These are phyloP conservation scores for Pichia manshurica DNA, from an alignment of 805 yeast species.

Conservation along the genomic window DNA sequence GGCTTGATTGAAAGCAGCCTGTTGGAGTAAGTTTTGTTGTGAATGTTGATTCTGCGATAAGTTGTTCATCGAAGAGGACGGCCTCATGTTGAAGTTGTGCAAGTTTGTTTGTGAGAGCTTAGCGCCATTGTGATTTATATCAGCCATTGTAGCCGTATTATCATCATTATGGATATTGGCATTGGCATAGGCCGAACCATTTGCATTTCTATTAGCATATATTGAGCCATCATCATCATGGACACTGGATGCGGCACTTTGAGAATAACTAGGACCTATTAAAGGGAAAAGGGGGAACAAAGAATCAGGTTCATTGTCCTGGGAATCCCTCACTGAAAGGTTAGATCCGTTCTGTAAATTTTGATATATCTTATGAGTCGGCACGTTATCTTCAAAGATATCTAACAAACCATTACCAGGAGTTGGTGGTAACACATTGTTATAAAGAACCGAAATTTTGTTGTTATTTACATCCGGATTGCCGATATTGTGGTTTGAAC, in stretches of 20 bases:
- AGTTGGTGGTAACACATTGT: slow-evolving; percentile 20
- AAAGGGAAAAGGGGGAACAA: slow-evolving; percentile 30
- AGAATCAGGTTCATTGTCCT: slow-evolving; percentile 25
- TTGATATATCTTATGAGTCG: slow-evolving; percentile 5
- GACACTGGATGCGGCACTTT: slow-evolving; percentile 4
- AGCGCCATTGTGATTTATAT: not conserved
- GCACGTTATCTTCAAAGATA: slow-evolving; percentile 21
- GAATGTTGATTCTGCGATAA: not conserved
- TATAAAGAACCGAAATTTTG: slow-evolving; percentile 7
- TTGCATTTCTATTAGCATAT: not conserved
- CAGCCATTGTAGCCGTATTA: slow-evolving; percentile 3
- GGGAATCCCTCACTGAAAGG: slow-evolving; percentile 16
- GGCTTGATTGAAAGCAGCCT: slow-evolving; percentile 9
- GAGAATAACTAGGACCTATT: slow-evolving; percentile 27
- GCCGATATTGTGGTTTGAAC: not conserved
- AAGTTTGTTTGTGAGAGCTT: slow-evolving; percentile 22
- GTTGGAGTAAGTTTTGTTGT: slow-evolving; percentile 10
- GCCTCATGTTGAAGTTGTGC: slow-evolving; percentile 15
- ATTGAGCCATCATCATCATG: not conserved
- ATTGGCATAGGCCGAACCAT: not conserved
- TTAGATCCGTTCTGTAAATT: slow-evolving; percentile 12
- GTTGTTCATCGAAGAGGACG: not conserved
- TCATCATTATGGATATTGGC: not conserved
- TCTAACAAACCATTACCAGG: slow-evolving; percentile 31
- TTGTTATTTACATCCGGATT: not conserved